Base-by-base conservation (phyloP, 495 filamentous ascomycete species). In the Daldinia caldariorum region DNA sequence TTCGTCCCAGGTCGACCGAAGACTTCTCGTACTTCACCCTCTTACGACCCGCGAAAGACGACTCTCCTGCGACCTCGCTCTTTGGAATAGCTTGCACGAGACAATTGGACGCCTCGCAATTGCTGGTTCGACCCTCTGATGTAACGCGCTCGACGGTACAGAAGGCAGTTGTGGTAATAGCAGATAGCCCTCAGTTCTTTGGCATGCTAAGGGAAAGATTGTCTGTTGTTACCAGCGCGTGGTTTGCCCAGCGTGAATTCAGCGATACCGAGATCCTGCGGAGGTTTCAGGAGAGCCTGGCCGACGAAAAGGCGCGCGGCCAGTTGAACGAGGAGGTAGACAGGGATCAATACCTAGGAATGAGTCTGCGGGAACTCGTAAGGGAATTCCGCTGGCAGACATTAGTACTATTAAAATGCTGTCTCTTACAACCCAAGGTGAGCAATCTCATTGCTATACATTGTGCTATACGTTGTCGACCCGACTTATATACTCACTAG, bases 21-120 rank as follows among this genome's bases (percentile, higher is more conserved):
- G 95, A 98, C 78, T 98, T 97, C 83, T 97, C 93, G 58, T 99
- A 98, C 82, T 99, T 99, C 80, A 98, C 96, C 13, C 90, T 99
- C 41, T 86, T 91, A 50, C 89, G 88, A 49, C 89, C 88, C 55
- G 88, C 85, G 39, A 88, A 85, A 35, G 76, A 80, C 39, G 79
- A 78, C 5, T 74, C 76, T 8, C 85, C 89, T n/a, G 86, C 90
- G 3, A 94, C 92, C 0, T 97, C 93, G 32, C 88, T 98, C 22
- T 98, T 99, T 79, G 95, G 95, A 65, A 98, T 99, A 71, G 91
- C 94, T 10, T 99, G 95, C 77, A 97, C 93, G 14, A 86, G 94
- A 58, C 95, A 98, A 80, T 84, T 99, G 65, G 92, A 97, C 71
- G 86, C 94, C 10, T 89, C 86, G 26, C 83, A 90, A 64, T 84